phyloP scores from a whole-genome alignment of 192 early-diverging fungal species.

The Podila horticola region DNA sequence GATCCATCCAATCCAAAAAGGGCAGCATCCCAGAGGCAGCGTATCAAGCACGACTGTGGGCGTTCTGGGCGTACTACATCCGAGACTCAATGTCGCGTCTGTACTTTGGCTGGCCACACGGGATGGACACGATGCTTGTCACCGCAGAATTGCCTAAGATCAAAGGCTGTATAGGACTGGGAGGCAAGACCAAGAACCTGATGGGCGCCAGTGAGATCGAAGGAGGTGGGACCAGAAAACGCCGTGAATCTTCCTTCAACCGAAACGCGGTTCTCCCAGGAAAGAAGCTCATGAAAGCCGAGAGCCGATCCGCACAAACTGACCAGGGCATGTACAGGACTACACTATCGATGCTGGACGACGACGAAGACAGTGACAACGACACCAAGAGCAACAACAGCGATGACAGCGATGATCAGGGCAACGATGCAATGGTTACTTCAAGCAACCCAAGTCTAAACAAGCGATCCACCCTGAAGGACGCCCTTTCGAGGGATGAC shows the following conservation, averaged over 20 bases:
- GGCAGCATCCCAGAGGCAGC: constrained; percentile 33
- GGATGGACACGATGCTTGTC: constrained; percentile 19
- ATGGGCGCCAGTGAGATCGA: not conserved
- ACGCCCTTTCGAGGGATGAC: no score
- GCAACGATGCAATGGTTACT: constrained; percentile 2
- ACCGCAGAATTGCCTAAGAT: constrained; percentile 33
- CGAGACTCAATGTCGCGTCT: constrained; percentile 36
- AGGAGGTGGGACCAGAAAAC: constrained; percentile 23
- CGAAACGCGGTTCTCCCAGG: constrained; percentile 1
- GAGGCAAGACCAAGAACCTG: constrained; percentile 20
- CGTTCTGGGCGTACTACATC: constrained; percentile 32
- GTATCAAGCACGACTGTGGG: constrained; percentile 40
- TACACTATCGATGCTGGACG: not conserved
- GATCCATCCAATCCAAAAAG: constrained; percentile 12
- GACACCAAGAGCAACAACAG: not conserved
- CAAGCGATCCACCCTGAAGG: constrained; percentile 1
- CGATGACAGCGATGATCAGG: constrained; percentile 20
- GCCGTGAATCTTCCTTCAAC: constrained; percentile 14
- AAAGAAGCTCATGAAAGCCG: constrained; percentile 28
- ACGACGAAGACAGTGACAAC: constrained; percentile 24
- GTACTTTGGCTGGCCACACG: constrained; percentile 48
- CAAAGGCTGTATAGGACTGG: constrained; percentile 32
- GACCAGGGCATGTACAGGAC: constrained; percentile 18
- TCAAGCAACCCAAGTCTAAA: not conserved
- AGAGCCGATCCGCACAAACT: not conserved